Evolutionary conservation across 768 basidiomycete species (phyloP), one percentile per base, ranked within the genome.

Genomic region (Tremella yokohamensis): DNA sequence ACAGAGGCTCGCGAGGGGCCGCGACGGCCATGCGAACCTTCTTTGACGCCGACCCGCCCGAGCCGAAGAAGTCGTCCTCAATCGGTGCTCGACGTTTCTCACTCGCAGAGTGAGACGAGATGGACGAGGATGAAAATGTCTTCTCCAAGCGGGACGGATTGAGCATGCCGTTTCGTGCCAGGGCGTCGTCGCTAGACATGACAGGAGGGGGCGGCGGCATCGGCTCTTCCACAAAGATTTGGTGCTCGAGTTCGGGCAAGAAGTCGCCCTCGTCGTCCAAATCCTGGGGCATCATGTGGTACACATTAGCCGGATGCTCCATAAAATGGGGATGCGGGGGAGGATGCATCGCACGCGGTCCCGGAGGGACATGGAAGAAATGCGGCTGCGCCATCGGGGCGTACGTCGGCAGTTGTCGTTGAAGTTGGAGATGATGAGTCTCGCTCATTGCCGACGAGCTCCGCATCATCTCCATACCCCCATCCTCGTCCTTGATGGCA

Each of bases 211-310:
- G 38, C 51, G 37, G 22, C 2, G 54, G n/a, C 18, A 19, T 16
- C 8, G 51, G 37, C 22, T 52, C 44, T 16, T 64, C 59, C 13
- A 58, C 64, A 18, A 58, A 48, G 4, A 48, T 34, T n/a, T 54
- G 20, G 22, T 49, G 50, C 18, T 65, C 64, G 19, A 29, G 16
- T 16, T 68, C 61, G 1, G 64, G 64, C 8, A 69, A 22, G 54
- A 69, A 69, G 12, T 69, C 68, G 8, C 59, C 62, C 19, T 69
- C 68, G 38, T 66, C 68, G 4, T 65, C 64, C 38, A 54, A 40
- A 13, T 62, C 61, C 15, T 19, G 12, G 8, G 25, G 58, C 12
- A 38, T 12, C 38, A 58, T 40, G 15, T 22, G 51, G 42, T 18
- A 45, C n/a, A 16, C n/a, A 45, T 45, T n/a, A 6, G n/a, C 42